Percentiles rank a stretch among this genome's conserved stretches.
Evolutionary conservation across 495 filamentous ascomycete species (phyloP).

Genomic region (Xylaria cubensis): DNA sequence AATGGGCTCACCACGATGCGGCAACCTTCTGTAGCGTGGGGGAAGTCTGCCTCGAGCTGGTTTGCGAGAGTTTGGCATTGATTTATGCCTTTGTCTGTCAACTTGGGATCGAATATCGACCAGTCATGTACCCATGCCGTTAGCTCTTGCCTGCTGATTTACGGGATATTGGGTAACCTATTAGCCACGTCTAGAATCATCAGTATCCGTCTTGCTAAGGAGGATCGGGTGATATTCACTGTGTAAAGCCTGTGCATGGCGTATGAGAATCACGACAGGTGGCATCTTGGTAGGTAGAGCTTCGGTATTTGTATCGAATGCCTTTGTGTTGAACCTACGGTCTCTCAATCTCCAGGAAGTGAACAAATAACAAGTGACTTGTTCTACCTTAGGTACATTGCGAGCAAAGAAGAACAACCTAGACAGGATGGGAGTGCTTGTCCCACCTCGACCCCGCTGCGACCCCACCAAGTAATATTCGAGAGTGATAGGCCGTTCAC

Average conservation of each 20-base stretch:
- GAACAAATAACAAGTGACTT: neutral
- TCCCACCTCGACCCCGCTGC: constrained; percentile 1
- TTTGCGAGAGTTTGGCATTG: constrained; percentile 34
- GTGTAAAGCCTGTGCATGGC: constrained; percentile 57
- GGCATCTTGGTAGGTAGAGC: constrained; percentile 40
- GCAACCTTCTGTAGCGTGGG: constrained; percentile 49
- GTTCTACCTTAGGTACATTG: no score
- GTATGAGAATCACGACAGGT: constrained; percentile 54
- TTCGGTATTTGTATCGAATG: neutral
- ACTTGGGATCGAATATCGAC: constrained; percentile 35
- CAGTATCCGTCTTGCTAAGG: constrained; percentile 19
- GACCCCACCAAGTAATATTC: neutral
- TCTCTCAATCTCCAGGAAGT: neutral
- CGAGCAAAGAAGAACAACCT: neutral
- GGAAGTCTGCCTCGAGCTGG: constrained; percentile 34
- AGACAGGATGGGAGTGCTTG: neutral
- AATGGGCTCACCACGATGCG: constrained; percentile 58
- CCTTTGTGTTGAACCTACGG: neutral
- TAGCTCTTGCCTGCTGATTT: constrained; percentile 22
- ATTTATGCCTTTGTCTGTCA: constrained; percentile 37
- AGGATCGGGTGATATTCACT: constrained; percentile 39
- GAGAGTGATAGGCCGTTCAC: neutral
- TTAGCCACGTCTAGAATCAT: constrained; percentile 34
- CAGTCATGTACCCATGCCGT: constrained; percentile 40
- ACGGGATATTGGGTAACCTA: constrained; percentile 31